Conservation (phyloP, 192 early-diverging fungal species). For the Kappamyces sp. region DNA sequence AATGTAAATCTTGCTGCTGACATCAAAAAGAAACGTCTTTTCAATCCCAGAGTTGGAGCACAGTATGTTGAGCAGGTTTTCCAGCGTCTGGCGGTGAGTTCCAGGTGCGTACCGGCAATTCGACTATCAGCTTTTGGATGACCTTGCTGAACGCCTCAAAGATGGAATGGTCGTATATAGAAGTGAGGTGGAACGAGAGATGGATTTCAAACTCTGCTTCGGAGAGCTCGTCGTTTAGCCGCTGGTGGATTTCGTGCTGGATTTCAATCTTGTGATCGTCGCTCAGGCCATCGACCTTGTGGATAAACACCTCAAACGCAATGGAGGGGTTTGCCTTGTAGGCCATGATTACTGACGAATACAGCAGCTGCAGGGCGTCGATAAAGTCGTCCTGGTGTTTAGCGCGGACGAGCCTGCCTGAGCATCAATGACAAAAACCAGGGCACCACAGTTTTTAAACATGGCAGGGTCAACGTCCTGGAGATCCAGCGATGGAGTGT, state of each 20-base stretch:
- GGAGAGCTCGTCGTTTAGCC: slow-evolving; percentile 78
- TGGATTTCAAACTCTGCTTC: slow-evolving; percentile 71
- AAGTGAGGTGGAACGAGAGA: slow-evolving; percentile 79
- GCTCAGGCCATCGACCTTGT: slow-evolving; percentile 93
- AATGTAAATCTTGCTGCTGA: slow-evolving; percentile 83
- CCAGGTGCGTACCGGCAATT: slow-evolving; percentile 64
- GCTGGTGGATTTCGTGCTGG: slow-evolving; percentile 88
- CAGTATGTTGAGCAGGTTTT: slow-evolving; percentile 27
- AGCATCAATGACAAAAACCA: slow-evolving; percentile 94
- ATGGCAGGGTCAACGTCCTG: slow-evolving; percentile 50
- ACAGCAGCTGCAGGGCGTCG: slow-evolving; percentile 68
- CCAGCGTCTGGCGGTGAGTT: neutral
- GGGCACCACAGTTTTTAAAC: slow-evolving; percentile 46
- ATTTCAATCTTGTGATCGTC: slow-evolving; percentile 96
- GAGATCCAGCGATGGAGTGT: slow-evolving; percentile 87
- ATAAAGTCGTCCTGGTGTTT: slow-evolving; percentile 67
- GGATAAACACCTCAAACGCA: slow-evolving; percentile 89
- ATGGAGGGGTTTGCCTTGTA: slow-evolving; percentile 76
- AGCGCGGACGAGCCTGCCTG: slow-evolving; percentile 48
- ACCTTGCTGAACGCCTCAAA: slow-evolving; percentile 94
- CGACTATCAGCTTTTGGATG: slow-evolving; percentile 81
- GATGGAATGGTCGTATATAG: slow-evolving; percentile 90
- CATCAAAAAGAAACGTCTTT: slow-evolving; percentile 93
- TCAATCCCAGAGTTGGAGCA: slow-evolving; percentile 85
- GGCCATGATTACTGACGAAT: slow-evolving; percentile 65